phyloP scores from a whole-genome alignment of 1,284 basidiomycete genomes.

The Cryptococcus sp. region DNA sequence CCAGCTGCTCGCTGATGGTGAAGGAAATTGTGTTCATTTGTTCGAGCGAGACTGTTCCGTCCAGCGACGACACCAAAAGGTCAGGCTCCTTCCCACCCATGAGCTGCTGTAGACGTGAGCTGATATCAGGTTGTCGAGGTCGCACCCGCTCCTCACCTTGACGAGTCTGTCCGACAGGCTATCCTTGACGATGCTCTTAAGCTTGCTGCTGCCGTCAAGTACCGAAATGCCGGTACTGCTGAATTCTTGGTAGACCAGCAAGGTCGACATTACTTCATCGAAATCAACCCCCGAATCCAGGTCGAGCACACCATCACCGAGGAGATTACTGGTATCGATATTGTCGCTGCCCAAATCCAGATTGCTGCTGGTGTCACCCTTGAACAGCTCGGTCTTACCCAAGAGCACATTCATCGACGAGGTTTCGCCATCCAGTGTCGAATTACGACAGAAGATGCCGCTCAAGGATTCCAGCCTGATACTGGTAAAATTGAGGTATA shows the following conservation, averaged over 20 bases:
- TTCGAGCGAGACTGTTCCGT: slow-evolving; percentile 99
- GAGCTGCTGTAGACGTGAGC: neutral
- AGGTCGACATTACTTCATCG: slow-evolving; percentile 96
- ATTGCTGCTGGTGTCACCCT: slow-evolving; percentile 96
- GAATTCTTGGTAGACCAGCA: slow-evolving; percentile 96
- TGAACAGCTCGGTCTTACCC: slow-evolving; percentile 91
- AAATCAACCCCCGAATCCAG: slow-evolving; percentile 97
- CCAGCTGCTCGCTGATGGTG: slow-evolving; percentile 83
- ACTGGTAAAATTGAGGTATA: slow-evolving; percentile 99
- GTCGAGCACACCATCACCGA: slow-evolving; percentile 98
- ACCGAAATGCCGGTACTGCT: slow-evolving; percentile 94
- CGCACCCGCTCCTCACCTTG: slow-evolving; percentile 90
- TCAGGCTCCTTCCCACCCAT: too few relatives aligned
- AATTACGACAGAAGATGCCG: slow-evolving; percentile 97
- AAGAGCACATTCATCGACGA: slow-evolving; percentile 91
- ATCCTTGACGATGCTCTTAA: slow-evolving; percentile 91
- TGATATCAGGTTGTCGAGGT: slow-evolving; percentile 77
- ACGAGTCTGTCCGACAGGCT: slow-evolving; percentile 82
- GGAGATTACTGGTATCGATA: slow-evolving; percentile 98
- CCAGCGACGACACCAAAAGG: slow-evolving; percentile 93
- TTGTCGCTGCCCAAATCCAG: slow-evolving; percentile 97
- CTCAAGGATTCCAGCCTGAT: slow-evolving; percentile 90
- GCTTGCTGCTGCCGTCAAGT: slow-evolving; percentile 84
- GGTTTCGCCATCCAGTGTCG: slow-evolving; percentile 99
- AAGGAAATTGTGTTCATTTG: slow-evolving; percentile 92